Evolutionary conservation across 106 monocot genomes (phyloP), one percentile per base, ranked within the genome.

Genomic region (Dioscorea alata): DNA sequence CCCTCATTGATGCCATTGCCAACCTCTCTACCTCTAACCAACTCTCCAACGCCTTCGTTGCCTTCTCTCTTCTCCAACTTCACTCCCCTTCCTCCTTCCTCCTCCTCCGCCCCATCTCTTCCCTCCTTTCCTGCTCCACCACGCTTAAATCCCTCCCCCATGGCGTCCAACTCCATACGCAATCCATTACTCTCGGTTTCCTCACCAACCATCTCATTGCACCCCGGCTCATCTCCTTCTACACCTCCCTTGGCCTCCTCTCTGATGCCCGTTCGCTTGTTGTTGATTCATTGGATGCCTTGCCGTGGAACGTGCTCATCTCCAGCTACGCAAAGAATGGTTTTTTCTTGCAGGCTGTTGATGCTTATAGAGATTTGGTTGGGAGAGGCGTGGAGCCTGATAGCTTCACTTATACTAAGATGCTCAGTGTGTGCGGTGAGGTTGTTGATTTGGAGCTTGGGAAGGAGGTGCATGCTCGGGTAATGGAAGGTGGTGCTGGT

Each of bases 371-470:
- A 8, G n/a, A 33, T 9, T 88, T 92, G 92, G 21, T 78, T 22
- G 23, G 15, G 7, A 64, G 31, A 14, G 81, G 76, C n/a, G 69
- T 81, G 54, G 31, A 24, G 16, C 61, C 69, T 1, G 88, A 88
- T 16, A 35, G 51, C 13, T 85, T 78, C 66, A 88, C 85, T 2
- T 85, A 65, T 69, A 78, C 92, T 0, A 71, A 88, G 2, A 74
- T 81, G 32, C 75, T 93, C 33, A 74, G 78, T 34, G 92, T 86
- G n/a, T 85, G 88, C 49, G 81, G 72, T 13, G 83, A 86, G 66
- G 28, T 74, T n/a, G 56, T 25, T 50, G 83, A 86, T 14, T 14
- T 86, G 59, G 65, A 13, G 3, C 49, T 79, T 15, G 92, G 83
- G 0, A 65, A 65, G 59, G 49, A 67, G n/a, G 58, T 93, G 0